Conservation (phyloP, 2,329 filamentous ascomycete species). For the Lasiodiplodia theobromae region DNA sequence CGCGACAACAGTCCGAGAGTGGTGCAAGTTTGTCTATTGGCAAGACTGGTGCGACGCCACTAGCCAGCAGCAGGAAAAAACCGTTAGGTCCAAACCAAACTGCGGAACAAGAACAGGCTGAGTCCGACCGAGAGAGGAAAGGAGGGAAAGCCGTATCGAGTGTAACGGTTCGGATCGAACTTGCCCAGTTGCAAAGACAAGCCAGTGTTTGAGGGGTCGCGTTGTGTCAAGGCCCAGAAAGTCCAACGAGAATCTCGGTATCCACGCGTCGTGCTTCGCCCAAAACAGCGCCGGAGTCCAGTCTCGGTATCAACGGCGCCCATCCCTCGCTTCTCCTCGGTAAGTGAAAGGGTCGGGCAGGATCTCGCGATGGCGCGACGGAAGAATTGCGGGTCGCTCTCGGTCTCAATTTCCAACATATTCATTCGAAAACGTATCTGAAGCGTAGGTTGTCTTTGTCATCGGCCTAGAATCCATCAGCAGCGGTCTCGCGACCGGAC, state of each 20-base stretch:
- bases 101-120: background rate
- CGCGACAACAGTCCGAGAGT: background rate
- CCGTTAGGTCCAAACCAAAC: background rate
- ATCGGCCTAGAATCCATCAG: conserved; percentile 2
- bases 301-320: background rate
- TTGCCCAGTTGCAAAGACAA: background rate
- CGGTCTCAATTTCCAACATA: too few relatives aligned
- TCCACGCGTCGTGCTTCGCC: background rate
- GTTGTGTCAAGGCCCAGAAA: background rate
- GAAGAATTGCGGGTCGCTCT: background rate
- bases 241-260: background rate
- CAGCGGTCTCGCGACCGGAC: background rate
- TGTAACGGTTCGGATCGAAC: background rate
- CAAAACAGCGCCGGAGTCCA: background rate
- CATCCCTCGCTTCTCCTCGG: too few relatives aligned
- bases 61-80: background rate
- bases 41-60: too few relatives aligned
- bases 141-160: background rate
- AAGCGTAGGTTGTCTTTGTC: background rate
- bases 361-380: background rate
- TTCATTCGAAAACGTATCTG: background rate
- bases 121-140: background rate
- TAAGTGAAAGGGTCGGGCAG: too few relatives aligned
- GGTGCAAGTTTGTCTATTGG: too few relatives aligned
- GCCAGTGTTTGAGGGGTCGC: background rate